Evolutionary conservation across 345 rosid species (phyloP).

Genomic region (Turritis glabra): DNA sequence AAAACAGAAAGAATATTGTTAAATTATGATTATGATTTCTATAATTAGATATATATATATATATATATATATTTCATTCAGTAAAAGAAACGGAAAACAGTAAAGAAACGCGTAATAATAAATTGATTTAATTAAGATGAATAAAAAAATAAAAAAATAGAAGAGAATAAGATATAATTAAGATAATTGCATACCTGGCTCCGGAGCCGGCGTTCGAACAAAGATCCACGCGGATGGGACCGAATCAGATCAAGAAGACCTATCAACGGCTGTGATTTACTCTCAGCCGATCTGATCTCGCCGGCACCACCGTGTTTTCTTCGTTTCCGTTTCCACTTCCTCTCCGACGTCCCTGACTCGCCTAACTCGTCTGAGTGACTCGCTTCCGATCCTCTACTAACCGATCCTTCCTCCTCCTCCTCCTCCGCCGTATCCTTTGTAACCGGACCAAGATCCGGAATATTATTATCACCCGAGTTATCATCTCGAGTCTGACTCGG

Average conservation of each 20-base stretch:
- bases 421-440: constrained; percentile 34
- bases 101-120: constrained; percentile 1
- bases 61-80: too few species aligned
- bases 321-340: constrained; percentile 40
- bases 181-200: constrained; percentile 50
- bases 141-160: background rate
- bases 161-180: too few species aligned
- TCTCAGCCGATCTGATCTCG: constrained; percentile 30
- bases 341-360: constrained; percentile 57
- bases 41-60: too few species aligned
- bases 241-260: constrained; percentile 51
- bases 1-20: background rate
- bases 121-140: background rate
- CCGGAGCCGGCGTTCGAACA: constrained; percentile 58
- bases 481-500: constrained; percentile 35
- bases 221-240: constrained; percentile 54
- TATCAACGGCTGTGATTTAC: constrained; percentile 62
- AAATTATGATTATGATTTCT: background rate
- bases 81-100: background rate
- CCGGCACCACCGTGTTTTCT: constrained; percentile 36
- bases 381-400: constrained; percentile 34
- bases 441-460: constrained; percentile 41
- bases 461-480: constrained; percentile 27
- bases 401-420: constrained; percentile 18
- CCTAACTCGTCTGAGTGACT: constrained; percentile 45